Percentiles rank a stretch among this genome's conserved stretches.
Evolutionary conservation across 164 flowering plant genomes (phyloP).

Genomic region (Macadamia tetraphylla): DNA sequence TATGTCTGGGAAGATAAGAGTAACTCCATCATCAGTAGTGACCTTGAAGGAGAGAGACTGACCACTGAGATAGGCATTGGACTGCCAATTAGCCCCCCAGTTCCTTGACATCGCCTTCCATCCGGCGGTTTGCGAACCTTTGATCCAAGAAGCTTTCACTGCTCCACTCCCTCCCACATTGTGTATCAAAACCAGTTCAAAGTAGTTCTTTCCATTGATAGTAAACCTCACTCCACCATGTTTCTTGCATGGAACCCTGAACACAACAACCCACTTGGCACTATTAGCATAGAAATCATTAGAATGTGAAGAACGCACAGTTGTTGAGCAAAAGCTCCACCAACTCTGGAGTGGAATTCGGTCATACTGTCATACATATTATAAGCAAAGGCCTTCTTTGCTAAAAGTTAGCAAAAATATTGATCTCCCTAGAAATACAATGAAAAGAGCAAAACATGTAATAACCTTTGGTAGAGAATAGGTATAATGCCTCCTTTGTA

Average conservation of each 20-base stretch:
- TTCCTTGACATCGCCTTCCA: constrained; percentile 89
- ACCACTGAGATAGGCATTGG: constrained; percentile 63
- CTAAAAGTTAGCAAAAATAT: too few species aligned
- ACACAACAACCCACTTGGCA: constrained; percentile 2
- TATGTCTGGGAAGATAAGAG: constrained; percentile 37
- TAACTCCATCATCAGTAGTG: constrained; percentile 65
- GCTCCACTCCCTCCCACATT: constrained; percentile 78
- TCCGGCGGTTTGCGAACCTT: constrained; percentile 50
- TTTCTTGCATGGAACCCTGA: constrained; percentile 86
- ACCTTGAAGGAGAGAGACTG: constrained; percentile 75
- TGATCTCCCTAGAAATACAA: too few species aligned
- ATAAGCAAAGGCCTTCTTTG: too few species aligned
- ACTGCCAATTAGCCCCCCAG: constrained; percentile 98
- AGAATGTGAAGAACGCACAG: too few species aligned
- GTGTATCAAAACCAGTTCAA: constrained; percentile 71
- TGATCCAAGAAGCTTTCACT: constrained; percentile 51
- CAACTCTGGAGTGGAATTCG: too few species aligned
- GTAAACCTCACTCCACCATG: constrained; percentile 85
- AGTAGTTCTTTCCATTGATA: constrained; percentile 75
- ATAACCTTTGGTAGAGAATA: constrained; percentile 60
- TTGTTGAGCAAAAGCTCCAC: too few species aligned
- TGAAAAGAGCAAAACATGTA: neutral
- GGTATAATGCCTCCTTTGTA: constrained; percentile 87
- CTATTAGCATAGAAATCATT: neutral
- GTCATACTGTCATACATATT: too few species aligned